A percentile compares a stretch with the other conserved stretches of the same genome.
These are phyloP conservation scores for Acanthamoeba sp. DNA, from an alignment of 208 protist genomes.

Conservation along the genomic window DNA sequence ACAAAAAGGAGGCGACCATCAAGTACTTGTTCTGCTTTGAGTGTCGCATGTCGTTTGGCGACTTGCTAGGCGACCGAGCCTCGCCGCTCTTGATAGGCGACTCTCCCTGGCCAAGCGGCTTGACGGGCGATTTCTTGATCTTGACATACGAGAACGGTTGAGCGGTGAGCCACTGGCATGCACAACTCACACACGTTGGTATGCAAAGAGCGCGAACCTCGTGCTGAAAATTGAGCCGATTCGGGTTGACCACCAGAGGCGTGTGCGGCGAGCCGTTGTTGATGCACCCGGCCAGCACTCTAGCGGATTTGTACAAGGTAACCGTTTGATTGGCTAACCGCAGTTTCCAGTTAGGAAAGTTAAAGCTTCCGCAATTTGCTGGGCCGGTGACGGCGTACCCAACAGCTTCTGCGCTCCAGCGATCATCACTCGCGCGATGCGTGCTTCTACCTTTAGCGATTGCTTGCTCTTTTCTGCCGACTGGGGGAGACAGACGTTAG, in stretches of 20 bases:
- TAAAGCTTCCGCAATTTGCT: not conserved
- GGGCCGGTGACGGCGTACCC: not conserved
- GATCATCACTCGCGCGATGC: not conserved
- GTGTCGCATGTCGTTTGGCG: not conserved
- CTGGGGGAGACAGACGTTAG: not conserved
- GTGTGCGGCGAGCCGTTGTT: not conserved
- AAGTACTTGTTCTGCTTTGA: not conserved
- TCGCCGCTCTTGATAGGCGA: constrained; percentile 31
- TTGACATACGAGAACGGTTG: not conserved
- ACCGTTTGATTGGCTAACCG: constrained; percentile 41
- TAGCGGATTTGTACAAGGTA: constrained; percentile 44
- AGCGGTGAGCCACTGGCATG: too few species aligned
- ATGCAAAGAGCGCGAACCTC: not conserved
- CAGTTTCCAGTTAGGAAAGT: not conserved
- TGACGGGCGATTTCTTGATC: constrained; percentile 32
- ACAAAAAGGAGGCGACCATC: not conserved
- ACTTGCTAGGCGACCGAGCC: not conserved
- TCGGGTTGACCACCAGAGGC: not conserved
- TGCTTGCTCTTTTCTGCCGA: constrained; percentile 17
- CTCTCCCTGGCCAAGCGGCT: constrained; percentile 18
- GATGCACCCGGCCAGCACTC: not conserved
- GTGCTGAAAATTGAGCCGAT: constrained; percentile 23
- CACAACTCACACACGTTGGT: not conserved
- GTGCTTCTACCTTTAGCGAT: constrained; percentile 13
- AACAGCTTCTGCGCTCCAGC: constrained; percentile 50